These are phyloP conservation scores for Cladosporium sp. DNA, from an alignment of 2,329 filamentous ascomycete species.

Conservation along the genomic window DNA sequence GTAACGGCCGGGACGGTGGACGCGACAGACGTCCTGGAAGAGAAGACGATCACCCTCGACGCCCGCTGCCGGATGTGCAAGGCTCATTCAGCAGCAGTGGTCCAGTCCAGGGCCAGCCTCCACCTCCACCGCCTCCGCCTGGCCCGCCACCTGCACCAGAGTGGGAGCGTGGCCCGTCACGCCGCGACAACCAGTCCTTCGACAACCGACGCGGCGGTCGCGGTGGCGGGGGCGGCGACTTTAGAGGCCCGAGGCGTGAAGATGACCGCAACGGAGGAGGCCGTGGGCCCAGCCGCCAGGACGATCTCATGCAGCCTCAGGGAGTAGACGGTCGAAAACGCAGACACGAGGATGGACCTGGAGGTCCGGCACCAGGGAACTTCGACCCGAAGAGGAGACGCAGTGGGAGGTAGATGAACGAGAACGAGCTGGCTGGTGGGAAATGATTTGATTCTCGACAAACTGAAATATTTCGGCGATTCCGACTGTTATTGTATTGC, in stretches of 20 bases:
- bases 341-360: conserved; percentile 32
- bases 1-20: conserved; percentile 23
- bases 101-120: conserved; percentile 17
- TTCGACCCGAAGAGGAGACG: conserved; percentile 16
- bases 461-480: background rate
- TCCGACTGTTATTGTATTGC: background rate
- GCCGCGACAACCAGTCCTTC: background rate
- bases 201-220: conserved; percentile 12
- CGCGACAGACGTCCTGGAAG: conserved; percentile 22
- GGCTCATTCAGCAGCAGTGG: conserved; percentile 12
- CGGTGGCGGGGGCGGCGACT: conserved; percentile 2
- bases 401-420: conserved; percentile 15
- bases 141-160: conserved; percentile 21
- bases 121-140: conserved; percentile 8
- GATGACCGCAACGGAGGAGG: conserved; percentile 28
- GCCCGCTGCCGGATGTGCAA: conserved; percentile 23
- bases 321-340: conserved; percentile 32
- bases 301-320: conserved; percentile 25
- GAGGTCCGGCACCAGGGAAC: background rate
- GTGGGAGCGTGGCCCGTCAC: conserved; percentile 27
- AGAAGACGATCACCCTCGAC: conserved; percentile 28
- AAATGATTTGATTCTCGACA: background rate
- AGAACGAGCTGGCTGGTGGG: background rate
- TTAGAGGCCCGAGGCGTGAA: conserved; percentile 22
- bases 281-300: conserved; percentile 25